Evolutionary conservation across 2,329 filamentous ascomycete genomes (phyloP).

Genomic region (Paecilomyces formosus): DNA sequence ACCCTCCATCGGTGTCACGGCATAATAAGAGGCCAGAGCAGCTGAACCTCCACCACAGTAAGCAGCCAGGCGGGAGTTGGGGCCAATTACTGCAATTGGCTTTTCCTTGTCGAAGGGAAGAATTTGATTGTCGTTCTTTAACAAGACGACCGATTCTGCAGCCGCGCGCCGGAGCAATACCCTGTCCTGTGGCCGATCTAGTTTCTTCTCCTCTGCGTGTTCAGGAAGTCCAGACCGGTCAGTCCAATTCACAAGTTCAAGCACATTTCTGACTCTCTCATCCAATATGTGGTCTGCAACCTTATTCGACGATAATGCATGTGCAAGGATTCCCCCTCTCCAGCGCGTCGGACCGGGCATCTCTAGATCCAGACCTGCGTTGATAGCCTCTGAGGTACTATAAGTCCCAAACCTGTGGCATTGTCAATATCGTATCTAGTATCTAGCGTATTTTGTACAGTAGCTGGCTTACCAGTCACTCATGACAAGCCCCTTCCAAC

Average conservation of each 20-base stretch:
- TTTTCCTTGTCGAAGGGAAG: conserved; percentile 49
- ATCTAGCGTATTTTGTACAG: background rate
- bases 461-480: conserved; percentile 34
- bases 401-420: conserved; percentile 38
- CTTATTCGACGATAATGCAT: conserved; percentile 49
- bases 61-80: conserved; percentile 42
- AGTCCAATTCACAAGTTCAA: conserved; percentile 54
- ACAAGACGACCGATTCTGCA: conserved; percentile 62
- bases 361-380: conserved; percentile 40
- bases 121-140: conserved; percentile 62
- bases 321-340: conserved; percentile 31
- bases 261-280: conserved; percentile 49
- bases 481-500: conserved; percentile 40
- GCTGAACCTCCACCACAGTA: conserved; percentile 60
- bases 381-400: conserved; percentile 36
- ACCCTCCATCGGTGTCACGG: conserved; percentile 38
- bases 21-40: conserved; percentile 41
- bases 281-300: conserved; percentile 49
- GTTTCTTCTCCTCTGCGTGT: conserved; percentile 45
- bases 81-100: conserved; percentile 47
- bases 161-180: conserved; percentile 58
- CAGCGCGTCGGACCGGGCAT: conserved; percentile 41
- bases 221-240: conserved; percentile 49
- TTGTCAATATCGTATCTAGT: background rate
- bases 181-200: conserved; percentile 56